Evolutionary conservation across 1,139 yeast genomes (phyloP).

Genomic region (Spencermartinsiella ligniputridi): DNA sequence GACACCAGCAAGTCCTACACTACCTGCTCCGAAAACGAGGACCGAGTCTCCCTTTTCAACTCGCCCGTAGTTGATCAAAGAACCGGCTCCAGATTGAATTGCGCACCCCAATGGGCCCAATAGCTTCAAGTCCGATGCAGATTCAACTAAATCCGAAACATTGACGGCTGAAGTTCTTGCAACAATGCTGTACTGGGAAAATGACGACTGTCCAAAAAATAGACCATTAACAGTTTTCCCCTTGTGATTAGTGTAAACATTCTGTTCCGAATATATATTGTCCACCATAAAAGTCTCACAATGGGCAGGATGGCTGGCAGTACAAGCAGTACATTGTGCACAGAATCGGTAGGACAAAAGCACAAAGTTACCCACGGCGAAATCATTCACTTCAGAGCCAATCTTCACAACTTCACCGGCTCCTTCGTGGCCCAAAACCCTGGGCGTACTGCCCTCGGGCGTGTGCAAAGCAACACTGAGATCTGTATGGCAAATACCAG

Average conservation of each 20-base stretch:
- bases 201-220: not conserved
- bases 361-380: not conserved
- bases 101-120: not conserved
- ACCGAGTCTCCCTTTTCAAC: conserved; percentile 69
- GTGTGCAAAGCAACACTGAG: not conserved
- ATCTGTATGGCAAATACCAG: not conserved
- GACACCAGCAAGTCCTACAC: conserved; percentile 78
- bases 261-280: not conserved
- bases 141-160: not conserved
- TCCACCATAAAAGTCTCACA: not conserved
- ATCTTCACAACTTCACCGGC: not conserved
- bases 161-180: not conserved
- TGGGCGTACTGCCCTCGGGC: not conserved
- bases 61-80: conserved; percentile 14
- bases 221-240: not conserved
- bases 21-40: conserved; percentile 87
- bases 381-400: not conserved
- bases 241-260: not conserved
- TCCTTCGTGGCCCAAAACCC: not conserved
- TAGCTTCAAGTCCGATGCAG: not conserved
- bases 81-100: not conserved
- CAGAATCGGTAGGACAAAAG: not conserved
- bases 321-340: not conserved
- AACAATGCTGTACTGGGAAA: not conserved
- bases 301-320: not conserved